Percentiles rank a stretch among this genome's conserved stretches.
Conservation (phyloP, 192 early-diverging fungal species). For the Chytriomyces sp. region DNA sequence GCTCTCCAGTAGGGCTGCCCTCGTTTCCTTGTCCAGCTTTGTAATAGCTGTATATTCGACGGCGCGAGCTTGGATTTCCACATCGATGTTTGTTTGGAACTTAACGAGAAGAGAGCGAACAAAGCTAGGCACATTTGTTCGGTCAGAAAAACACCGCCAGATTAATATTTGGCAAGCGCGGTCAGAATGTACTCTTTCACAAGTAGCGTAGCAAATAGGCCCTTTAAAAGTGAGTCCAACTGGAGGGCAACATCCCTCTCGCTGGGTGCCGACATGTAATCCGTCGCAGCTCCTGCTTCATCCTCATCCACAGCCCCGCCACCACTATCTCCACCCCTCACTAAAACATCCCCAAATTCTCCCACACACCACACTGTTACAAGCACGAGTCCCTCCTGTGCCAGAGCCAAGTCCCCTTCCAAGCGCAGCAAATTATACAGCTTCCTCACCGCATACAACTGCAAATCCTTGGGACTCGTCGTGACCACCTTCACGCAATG, state of each 20-base stretch:
- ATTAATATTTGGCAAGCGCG: conserved; percentile 73
- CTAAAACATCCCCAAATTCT: conserved; percentile 93
- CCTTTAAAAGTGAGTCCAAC: conserved; percentile 73
- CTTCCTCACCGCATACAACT: conserved; percentile 88
- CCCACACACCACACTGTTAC: conserved; percentile 93
- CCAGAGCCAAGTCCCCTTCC: conserved; percentile 65
- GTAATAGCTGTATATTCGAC: conserved; percentile 87
- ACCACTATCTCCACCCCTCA: conserved; percentile 32
- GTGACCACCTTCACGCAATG: conserved; percentile 91
- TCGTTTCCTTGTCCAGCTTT: conserved; percentile 58
- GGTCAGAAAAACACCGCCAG: not conserved
- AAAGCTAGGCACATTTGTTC: conserved; percentile 18
- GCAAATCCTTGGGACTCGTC: conserved; percentile 69
- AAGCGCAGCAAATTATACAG: conserved; percentile 79
- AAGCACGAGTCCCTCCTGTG: conserved; percentile 86
- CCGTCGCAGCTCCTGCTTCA: conserved; percentile 23
- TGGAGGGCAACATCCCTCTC: conserved; percentile 76
- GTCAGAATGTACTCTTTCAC: conserved; percentile 86
- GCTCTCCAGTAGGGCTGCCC: conserved; percentile 69
- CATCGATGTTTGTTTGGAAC: conserved; percentile 73
- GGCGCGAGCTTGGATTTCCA: conserved; percentile 94
- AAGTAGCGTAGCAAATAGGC: conserved; percentile 76
- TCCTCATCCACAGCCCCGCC: conserved; percentile 69
- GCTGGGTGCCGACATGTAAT: conserved; percentile 41
- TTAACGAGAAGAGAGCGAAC: conserved; percentile 65